Evolutionary conservation across 345 rosid species (phyloP), one percentile per base, ranked within the genome.

Genomic region (Brassica incana): DNA sequence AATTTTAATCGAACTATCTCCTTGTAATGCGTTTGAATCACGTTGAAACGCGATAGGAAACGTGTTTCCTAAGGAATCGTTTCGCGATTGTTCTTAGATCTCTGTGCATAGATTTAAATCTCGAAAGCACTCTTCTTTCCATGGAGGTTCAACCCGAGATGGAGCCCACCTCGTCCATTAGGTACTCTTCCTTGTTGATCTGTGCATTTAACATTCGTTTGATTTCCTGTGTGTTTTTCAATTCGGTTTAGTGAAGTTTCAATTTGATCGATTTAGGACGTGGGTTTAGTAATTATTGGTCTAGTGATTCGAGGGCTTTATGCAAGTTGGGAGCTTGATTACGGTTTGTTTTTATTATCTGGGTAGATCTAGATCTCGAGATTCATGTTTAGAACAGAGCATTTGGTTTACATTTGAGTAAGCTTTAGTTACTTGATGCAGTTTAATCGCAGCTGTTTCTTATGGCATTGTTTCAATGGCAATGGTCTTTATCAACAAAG

Each of bases 391-490:
- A 14, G 56, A 50, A 25, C 16, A 25, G 60, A 71, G 23, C 56
- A 15, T 75, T 50, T 59, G 66, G 15, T 16, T 69, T 12, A 56
- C 25, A 27, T 56, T 67, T 43, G 30, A 38, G 36, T 14, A 20
- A 43, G 29, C 54, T 67, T n/a, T 56, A 16, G 56, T 12, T 48
- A 10, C n/a, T 29, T 50, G 33, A 75, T 89, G 87, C 80, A 95
- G 98, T 84, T 82, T 95, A 78, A 61, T 83, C 71, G 76, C 98
- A 58, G 98, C 99, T 8, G 69, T 93, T 71, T 90, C 98, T 2
- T 95, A 95, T 89, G 99, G 98, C 67, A 59, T 88, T 82, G 90
- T 94, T 82, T 95, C 98, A 0, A 95, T 95, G 99, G 96, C 97
- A 3, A 95, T 95, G 99, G 99, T 93, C 66, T 95, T 95, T 75